phyloP scores from a whole-genome alignment of 108 stramenopile species.

The Bacterosira constricta region DNA sequence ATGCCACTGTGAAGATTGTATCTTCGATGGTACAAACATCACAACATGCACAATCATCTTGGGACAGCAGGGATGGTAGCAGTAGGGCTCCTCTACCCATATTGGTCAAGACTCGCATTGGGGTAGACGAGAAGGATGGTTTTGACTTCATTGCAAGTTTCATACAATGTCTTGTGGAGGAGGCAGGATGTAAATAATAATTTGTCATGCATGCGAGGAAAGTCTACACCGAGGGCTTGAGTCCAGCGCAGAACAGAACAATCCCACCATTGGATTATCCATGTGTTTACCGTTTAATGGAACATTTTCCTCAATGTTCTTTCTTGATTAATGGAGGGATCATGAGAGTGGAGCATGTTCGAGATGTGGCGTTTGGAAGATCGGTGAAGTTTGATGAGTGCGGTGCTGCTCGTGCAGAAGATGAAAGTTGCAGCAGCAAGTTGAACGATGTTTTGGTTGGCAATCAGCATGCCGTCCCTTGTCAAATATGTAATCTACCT shows the following conservation, averaged over 20 bases:
- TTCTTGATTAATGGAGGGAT: constrained; percentile 84
- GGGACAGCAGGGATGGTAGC: too few species aligned
- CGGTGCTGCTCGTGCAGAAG: background rate
- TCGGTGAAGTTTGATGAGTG: constrained; percentile 4
- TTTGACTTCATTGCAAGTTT: constrained; percentile 56
- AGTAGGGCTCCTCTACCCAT: constrained; percentile 27
- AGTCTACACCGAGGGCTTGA: constrained; percentile 56
- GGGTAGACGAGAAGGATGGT: constrained; percentile 61
- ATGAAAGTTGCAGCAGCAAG: background rate
- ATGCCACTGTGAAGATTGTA: constrained; percentile 25
- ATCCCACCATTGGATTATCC: constrained; percentile 80
- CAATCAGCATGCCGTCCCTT: constrained; percentile 51
- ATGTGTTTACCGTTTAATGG: constrained; percentile 60
- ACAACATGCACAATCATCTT: too few species aligned
- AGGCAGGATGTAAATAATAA: constrained; percentile 36
- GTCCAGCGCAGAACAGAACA: constrained; percentile 69
- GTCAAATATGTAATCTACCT: constrained; percentile 46
- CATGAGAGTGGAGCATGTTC: constrained; percentile 54
- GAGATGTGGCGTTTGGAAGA: constrained; percentile 49
- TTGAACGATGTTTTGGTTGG: background rate
- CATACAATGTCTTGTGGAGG: constrained; percentile 41
- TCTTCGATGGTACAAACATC: constrained; percentile 22
- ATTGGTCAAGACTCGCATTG: constrained; percentile 78
- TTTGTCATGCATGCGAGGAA: constrained; percentile 79
- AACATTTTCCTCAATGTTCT: constrained; percentile 68